Evolutionary conservation across 441 rosid genomes (phyloP).

Genomic region (Gossypium aridum): DNA sequence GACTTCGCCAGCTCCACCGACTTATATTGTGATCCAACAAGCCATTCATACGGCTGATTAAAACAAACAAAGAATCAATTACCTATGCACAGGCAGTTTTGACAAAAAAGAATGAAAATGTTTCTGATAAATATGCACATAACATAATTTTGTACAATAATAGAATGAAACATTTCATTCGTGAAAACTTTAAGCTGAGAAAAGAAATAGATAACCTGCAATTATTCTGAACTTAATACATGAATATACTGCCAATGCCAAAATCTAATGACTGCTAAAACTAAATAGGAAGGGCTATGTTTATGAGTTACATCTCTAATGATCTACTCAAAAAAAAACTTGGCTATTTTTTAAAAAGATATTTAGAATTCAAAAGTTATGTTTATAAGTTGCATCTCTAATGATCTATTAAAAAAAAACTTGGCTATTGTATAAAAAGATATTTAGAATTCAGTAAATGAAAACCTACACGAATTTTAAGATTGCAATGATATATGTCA

Average conservation of each 20-base stretch:
- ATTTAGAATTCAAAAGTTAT: not conserved
- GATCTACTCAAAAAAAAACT: not conserved
- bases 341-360: not conserved
- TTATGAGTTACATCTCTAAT: not conserved
- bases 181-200: not conserved
- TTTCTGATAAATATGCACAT: not conserved
- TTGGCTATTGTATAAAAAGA: not conserved
- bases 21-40: conserved; percentile 86
- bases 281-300: not conserved
- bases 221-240: not conserved
- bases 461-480: conserved; percentile 1
- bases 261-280: not conserved
- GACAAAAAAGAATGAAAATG: not conserved
- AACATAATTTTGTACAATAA: not conserved
- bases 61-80: not conserved
- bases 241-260: not conserved
- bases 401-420: not conserved
- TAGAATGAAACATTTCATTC: conserved; percentile 7
- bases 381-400: not conserved
- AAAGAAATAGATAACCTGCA: not conserved
- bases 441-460: not conserved
- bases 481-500: not conserved
- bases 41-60: conserved; percentile 87
- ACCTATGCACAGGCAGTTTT: not conserved
- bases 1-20: conserved; percentile 90